Evolutionary conservation across 768 basidiomycete genomes (phyloP).

Genomic region (Suillus sp.): DNA sequence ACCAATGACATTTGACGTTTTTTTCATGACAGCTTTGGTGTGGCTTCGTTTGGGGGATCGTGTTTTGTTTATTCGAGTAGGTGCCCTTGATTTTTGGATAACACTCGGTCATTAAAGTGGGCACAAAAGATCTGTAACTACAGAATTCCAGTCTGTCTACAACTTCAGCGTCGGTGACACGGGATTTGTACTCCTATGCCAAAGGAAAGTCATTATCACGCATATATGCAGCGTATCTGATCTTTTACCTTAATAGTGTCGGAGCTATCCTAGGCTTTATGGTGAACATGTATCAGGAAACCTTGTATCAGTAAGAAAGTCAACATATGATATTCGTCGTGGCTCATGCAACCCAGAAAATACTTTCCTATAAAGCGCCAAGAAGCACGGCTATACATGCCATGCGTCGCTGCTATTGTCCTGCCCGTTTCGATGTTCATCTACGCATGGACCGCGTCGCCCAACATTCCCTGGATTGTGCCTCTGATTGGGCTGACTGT

Average conservation of each 20-base stretch:
- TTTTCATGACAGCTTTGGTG: constrained; percentile 53
- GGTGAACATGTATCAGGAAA: constrained; percentile 49
- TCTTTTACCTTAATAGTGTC: constrained; percentile 40
- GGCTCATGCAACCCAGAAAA: constrained; percentile 30
- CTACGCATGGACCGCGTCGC: constrained; percentile 67
- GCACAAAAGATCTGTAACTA: constrained; percentile 48
- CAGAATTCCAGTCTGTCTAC: constrained; percentile 57
- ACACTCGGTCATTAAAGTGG: background rate
- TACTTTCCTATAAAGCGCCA: constrained; percentile 32
- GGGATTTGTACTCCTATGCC: constrained; percentile 57
- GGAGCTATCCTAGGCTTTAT: constrained; percentile 50
- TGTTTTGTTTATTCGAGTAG: constrained; percentile 66
- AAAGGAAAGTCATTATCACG: constrained; percentile 42
- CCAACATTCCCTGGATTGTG: constrained; percentile 61
- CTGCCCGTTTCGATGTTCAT: constrained; percentile 65
- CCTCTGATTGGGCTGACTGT: constrained; percentile 27
- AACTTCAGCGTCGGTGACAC: constrained; percentile 60
- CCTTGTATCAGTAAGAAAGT: constrained; percentile 45
- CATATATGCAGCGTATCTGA: background rate
- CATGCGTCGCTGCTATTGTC: constrained; percentile 54
- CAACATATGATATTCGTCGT: background rate
- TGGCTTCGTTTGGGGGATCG: constrained; percentile 74
- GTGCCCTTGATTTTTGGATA: constrained; percentile 8
- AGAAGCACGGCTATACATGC: constrained; percentile 61
- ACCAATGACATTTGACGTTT: background rate